phyloP scores from a whole-genome alignment of 208 protist species.

The Phytomonas francai region DNA sequence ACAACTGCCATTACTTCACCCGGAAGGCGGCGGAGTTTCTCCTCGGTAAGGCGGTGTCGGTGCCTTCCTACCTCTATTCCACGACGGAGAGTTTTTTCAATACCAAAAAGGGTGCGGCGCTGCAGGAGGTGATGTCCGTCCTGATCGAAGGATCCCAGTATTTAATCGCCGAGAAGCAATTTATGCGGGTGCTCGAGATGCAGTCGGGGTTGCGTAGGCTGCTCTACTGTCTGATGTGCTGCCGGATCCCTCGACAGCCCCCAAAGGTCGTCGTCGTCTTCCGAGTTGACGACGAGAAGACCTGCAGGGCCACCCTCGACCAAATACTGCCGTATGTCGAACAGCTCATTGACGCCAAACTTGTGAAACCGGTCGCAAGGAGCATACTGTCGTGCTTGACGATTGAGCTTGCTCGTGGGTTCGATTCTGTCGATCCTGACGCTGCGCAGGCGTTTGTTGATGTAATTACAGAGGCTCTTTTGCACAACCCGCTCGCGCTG shows the following conservation, averaged over 20 bases:
- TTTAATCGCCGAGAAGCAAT: slow-evolving; percentile 21
- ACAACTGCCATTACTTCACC: slow-evolving; percentile 93
- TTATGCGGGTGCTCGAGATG: slow-evolving; percentile 27
- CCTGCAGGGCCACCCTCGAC: slow-evolving; percentile 18
- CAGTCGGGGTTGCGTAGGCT: slow-evolving; percentile 29
- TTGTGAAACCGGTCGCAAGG: slow-evolving; percentile 21
- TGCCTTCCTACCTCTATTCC: slow-evolving; percentile 38
- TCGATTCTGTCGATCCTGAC: slow-evolving; percentile 26
- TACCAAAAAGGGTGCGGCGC: slow-evolving; percentile 32
- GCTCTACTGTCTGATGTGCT: slow-evolving; percentile 22
- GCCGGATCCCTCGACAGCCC: slow-evolving; percentile 34
- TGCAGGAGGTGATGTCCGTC: slow-evolving; percentile 29
- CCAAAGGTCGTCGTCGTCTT: slow-evolving; percentile 51
- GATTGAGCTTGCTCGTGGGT: slow-evolving; percentile 18
- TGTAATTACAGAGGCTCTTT: slow-evolving; percentile 27
- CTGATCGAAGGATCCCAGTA: slow-evolving; percentile 43
- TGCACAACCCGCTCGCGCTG: slow-evolving; percentile 26
- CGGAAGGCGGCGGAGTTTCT: slow-evolving; percentile 60
- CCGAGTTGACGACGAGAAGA: slow-evolving; percentile 20
- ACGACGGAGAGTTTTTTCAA: slow-evolving; percentile 32
- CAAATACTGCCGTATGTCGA: slow-evolving; percentile 34
- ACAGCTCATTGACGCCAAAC: slow-evolving; percentile 22
- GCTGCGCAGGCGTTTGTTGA: slow-evolving; percentile 38
- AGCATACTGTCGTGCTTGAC: slow-evolving; percentile 17
- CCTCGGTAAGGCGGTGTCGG: slow-evolving; percentile 16